Percentiles rank a stretch among this genome's conserved stretches.
phyloP scores from a whole-genome alignment of 805 yeast species.

The Ogataea methanolica region DNA sequence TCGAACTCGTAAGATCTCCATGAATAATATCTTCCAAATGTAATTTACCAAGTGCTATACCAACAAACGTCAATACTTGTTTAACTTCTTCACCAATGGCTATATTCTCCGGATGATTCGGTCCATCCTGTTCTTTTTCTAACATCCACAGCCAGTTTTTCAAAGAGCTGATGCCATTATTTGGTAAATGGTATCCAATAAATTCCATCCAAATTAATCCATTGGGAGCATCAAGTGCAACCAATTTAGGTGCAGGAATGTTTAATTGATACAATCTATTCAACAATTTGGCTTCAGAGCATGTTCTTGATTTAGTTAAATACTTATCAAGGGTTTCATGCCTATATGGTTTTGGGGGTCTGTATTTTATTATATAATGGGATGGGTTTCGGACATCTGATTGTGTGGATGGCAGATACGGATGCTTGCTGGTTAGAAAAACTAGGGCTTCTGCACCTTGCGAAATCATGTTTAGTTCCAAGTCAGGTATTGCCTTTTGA shows the following conservation, averaged over 20 bases:
- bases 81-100: constrained; percentile 35
- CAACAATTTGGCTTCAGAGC: constrained; percentile 78
- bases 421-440: constrained; percentile 59
- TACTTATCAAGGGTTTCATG: constrained; percentile 75
- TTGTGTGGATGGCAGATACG: constrained; percentile 46
- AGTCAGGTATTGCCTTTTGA: constrained; percentile 38
- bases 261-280: constrained; percentile 50
- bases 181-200: constrained; percentile 52
- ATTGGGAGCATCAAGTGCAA: constrained; percentile 69
- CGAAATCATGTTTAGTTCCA: constrained; percentile 54
- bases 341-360: constrained; percentile 89
- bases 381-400: constrained; percentile 21
- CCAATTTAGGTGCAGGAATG: constrained; percentile 64
- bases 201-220: constrained; percentile 90
- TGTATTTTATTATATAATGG: constrained; percentile 66
- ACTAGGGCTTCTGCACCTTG: constrained; percentile 94
- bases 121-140: constrained; percentile 31
- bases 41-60: constrained; percentile 60
- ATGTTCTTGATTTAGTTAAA: constrained; percentile 75
- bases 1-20: constrained; percentile 92
- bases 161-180: constrained; percentile 55
- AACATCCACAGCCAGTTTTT: constrained; percentile 71
- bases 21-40: constrained; percentile 80
- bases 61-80: constrained; percentile 48
- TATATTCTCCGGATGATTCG: constrained; percentile 9